A percentile compares a stretch with the other conserved stretches of the same genome.
Evolutionary conservation across 805 yeast species (phyloP).

Genomic region (Crinitomyces ghanaensis): DNA sequence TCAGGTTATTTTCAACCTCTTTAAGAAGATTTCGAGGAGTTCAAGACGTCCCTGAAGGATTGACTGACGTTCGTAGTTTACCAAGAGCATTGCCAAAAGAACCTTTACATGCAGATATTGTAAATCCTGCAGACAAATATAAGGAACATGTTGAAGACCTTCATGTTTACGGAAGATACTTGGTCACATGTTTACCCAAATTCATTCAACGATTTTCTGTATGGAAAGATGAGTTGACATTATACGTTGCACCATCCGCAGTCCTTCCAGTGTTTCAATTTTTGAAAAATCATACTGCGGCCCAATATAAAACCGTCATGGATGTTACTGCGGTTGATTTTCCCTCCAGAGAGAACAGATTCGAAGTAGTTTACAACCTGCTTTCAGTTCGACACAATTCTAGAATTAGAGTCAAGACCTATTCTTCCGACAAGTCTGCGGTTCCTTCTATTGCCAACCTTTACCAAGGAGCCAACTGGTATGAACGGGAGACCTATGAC

Average conservation of each 20-base stretch:
- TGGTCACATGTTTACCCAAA: constrained; percentile 71
- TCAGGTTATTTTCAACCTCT: too few species aligned
- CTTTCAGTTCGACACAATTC: constrained; percentile 76
- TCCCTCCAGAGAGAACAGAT: constrained; percentile 73
- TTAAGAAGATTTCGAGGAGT: background rate
- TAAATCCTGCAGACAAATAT: constrained; percentile 71
- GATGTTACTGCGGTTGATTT: constrained; percentile 82
- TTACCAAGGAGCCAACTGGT: constrained; percentile 80
- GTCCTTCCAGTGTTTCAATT: constrained; percentile 59
- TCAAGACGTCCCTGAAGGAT: constrained; percentile 26
- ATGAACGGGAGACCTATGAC: constrained; percentile 81
- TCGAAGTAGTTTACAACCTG: constrained; percentile 77
- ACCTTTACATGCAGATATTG: constrained; percentile 25
- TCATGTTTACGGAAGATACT: constrained; percentile 70
- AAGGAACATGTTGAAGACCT: constrained; percentile 55
- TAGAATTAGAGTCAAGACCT: constrained; percentile 79
- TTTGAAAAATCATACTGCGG: constrained; percentile 65
- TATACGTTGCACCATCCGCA: constrained; percentile 67
- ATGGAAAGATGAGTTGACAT: constrained; percentile 80
- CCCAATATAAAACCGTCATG: constrained; percentile 67
- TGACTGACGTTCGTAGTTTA: constrained; percentile 16
- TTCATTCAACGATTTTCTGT: constrained; percentile 74
- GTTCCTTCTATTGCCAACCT: constrained; percentile 70
- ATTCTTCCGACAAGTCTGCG: constrained; percentile 70
- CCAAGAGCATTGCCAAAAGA: constrained; percentile 21